Evolutionary conservation across 345 rosid species (phyloP), one percentile per base, ranked within the genome.

Genomic region (Dimocarpus longan): DNA sequence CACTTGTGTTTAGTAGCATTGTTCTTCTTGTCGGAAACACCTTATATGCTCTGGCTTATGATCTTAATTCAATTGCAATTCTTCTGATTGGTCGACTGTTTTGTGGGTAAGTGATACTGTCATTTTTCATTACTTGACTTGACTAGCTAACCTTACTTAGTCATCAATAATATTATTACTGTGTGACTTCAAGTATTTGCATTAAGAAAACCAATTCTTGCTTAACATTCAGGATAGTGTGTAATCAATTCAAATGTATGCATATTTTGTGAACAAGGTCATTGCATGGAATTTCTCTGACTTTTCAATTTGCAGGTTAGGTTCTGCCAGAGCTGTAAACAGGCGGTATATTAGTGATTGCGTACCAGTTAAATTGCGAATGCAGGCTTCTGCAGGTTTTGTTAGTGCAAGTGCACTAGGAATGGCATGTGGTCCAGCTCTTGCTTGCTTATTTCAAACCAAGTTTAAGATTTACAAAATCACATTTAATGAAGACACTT

Each of bases 351-450:
- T 93, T 81, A 93, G 92, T 77, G 95, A 93, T 54, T 91, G 97
- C 68, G 97, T 91, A 57, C 97, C 97, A 21, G 87, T 85, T 66
- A 91, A 83, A 80, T 74, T 87, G 39, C 87, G 97, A 8, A 89
- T 91, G 97, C 87, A 83, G 76, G 93, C 97, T 74, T 93, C 95
- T 44, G 97, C 94, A 0, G 97, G 90, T 75, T 93, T 93, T 84
- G 95, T 93, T 64, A 93, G 91, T 89, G 97, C 97, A 68, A 93
- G 95, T 90, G 97, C 97, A 63, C 90, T 93, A 8, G 95, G 97
- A 85, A 91, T 93, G 95, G 97, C 97, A 54, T 91, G 95, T 79
- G 95, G 97, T 80, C 97, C 97, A 12, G 95, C 94, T 82, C 91
- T 93, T 76, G 97, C 94, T 78, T 91, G 93, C 83, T 70, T 93